Conservation (phyloP, 306 rosid species). For the Hippophae tibetana region DNA sequence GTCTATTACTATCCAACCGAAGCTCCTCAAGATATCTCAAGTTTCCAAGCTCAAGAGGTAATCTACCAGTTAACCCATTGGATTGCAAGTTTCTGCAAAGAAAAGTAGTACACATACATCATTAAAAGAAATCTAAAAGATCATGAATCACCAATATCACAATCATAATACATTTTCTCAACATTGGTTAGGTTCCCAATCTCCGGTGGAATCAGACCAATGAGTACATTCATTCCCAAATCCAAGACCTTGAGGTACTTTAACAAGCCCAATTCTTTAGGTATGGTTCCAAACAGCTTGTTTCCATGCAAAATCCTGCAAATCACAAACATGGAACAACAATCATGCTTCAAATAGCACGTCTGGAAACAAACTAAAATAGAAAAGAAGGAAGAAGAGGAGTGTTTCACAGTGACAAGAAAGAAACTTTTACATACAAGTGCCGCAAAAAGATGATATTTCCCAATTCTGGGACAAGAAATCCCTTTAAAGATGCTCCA, state of each 20-base stretch:
- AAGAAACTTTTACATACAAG: constrained; percentile 42
- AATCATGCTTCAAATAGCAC: constrained; percentile 16
- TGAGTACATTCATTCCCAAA: constrained; percentile 72
- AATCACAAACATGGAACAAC: constrained; percentile 13
- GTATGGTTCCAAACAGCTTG: constrained; percentile 68
- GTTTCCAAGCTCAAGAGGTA: constrained; percentile 62
- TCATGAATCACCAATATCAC: constrained; percentile 10
- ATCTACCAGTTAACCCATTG: constrained; percentile 56
- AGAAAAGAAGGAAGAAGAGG: constrained; percentile 2
- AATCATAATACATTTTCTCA: constrained; percentile 54
- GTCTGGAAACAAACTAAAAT: constrained; percentile 2
- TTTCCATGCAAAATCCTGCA: constrained; percentile 68
- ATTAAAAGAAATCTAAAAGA: constrained; percentile 17
- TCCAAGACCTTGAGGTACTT: constrained; percentile 61
- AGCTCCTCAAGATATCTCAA: constrained; percentile 63
- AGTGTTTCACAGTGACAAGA: background rate
- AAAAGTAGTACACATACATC: constrained; percentile 19
- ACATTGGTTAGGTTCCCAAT: constrained; percentile 51
- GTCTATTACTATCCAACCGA: constrained; percentile 69
- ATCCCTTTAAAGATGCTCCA: constrained; percentile 62
- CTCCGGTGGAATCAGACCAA: constrained; percentile 83
- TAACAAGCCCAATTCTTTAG: constrained; percentile 64
- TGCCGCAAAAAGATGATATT: constrained; percentile 65
- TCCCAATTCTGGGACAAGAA: constrained; percentile 71
- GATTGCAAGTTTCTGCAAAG: constrained; percentile 67